Evolutionary conservation across 805 yeast species (phyloP).

Genomic region (Schizosaccharomyces octosporus): DNA sequence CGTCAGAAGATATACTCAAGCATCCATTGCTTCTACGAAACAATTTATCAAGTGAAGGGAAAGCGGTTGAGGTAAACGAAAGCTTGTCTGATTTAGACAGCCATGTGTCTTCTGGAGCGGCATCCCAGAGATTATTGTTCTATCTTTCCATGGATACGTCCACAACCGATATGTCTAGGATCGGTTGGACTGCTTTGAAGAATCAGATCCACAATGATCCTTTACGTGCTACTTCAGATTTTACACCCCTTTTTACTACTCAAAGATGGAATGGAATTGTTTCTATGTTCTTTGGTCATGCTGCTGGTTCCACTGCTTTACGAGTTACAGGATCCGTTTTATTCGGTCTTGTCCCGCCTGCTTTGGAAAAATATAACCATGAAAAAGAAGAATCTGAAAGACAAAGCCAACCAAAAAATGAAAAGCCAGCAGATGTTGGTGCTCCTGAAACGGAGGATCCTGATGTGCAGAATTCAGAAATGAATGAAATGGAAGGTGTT

Average conservation of each 20-base stretch:
- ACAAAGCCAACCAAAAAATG: conserved; percentile 5
- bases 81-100: neutral
- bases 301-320: neutral
- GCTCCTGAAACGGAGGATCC: neutral
- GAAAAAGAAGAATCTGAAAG: conserved; percentile 10
- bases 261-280: conserved; percentile 47
- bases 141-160: neutral
- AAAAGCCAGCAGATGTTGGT: conserved; percentile 10
- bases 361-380: conserved; percentile 11
- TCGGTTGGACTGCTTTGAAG: neutral
- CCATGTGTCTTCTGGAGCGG: neutral
- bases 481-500: conserved; percentile 3
- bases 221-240: conserved; percentile 6
- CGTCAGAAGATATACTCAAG: neutral
- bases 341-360: conserved; percentile 9
- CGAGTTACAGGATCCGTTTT: conserved; percentile 10
- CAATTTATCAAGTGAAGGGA: neutral
- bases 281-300: conserved; percentile 20
- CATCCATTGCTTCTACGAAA: neutral
- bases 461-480: conserved; percentile 1
- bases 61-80: neutral
- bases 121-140: neutral
- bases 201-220: conserved; percentile 4
- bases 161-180: neutral
- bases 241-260: conserved; percentile 21